Percentiles rank a stretch among this genome's conserved stretches.
phyloP scores from a whole-genome alignment of 225 moss, liverwort and hornwort species.

The Physcomitrium patens region DNA sequence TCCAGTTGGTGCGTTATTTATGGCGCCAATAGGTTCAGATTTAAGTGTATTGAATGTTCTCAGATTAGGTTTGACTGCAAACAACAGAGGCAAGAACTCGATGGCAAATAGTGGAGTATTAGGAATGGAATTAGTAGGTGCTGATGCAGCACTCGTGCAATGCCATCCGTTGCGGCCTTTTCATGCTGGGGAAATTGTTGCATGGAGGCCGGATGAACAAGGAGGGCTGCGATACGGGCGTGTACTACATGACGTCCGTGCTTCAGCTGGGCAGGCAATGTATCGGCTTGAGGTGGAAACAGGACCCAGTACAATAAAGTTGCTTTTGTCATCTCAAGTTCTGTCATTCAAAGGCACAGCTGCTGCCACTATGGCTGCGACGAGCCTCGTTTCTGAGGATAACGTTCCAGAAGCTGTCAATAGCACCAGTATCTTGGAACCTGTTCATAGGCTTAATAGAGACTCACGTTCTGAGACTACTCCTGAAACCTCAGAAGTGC shows the following conservation, averaged over 20 bases:
- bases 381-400: constrained; percentile 25
- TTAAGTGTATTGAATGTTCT: constrained; percentile 56
- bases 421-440: constrained; percentile 17
- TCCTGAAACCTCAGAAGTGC: constrained; percentile 20
- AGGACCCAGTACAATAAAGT: constrained; percentile 61
- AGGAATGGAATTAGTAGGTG: constrained; percentile 68
- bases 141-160: constrained; percentile 77
- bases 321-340: constrained; percentile 80
- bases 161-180: constrained; percentile 87
- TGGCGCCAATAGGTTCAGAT: constrained; percentile 61
- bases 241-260: constrained; percentile 78
- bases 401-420: constrained; percentile 29
- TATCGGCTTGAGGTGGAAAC: constrained; percentile 89
- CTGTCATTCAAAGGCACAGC: constrained; percentile 83
- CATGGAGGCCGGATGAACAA: constrained; percentile 79
- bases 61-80: constrained; percentile 58
- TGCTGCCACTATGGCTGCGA: constrained; percentile 31
- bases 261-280: constrained; percentile 83
- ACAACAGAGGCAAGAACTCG: constrained; percentile 35
- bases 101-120: constrained; percentile 70
- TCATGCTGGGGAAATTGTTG: constrained; percentile 84
- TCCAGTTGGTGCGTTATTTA: constrained; percentile 65
- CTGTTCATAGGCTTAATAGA: constrained; percentile 20
- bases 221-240: constrained; percentile 72
- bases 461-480: constrained; percentile 15